Conservation (phyloP, 2,329 filamentous ascomycete genomes). For the Cytospora chrysosperma region DNA sequence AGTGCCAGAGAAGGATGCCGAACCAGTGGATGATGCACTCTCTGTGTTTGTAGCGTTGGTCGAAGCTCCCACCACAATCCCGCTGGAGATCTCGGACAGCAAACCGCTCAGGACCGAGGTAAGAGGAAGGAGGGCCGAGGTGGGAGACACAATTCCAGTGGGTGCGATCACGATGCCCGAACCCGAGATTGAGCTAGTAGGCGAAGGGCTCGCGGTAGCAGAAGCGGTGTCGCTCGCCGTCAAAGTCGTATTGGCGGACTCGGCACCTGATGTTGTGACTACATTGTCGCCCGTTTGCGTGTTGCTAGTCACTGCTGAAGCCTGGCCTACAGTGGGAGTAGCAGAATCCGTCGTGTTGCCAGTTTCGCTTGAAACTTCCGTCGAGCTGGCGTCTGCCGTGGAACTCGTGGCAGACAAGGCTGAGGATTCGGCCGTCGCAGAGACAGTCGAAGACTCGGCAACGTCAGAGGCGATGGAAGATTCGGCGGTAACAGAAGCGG, state of each 20-base stretch:
- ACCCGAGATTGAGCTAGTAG: conserved; percentile 12
- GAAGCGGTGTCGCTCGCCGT: background rate
- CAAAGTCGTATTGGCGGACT: conserved; percentile 10
- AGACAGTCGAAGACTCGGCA: background rate
- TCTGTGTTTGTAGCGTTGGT: conserved; percentile 21
- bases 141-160: conserved; percentile 33
- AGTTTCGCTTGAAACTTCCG: background rate
- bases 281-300: conserved; percentile 8
- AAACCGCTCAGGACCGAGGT: conserved; percentile 27
- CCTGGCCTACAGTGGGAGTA: background rate
- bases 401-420: background rate
- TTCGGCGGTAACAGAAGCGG: background rate
- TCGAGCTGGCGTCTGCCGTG: background rate
- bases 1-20: conserved; percentile 16
- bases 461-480: background rate
- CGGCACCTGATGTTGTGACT: conserved; percentile 6
- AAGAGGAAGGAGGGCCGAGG: conserved; percentile 14
- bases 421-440: background rate
- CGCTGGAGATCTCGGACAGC: conserved; percentile 23
- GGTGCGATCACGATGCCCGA: conserved; percentile 34
- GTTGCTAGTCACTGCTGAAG: background rate
- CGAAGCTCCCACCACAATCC: conserved; percentile 17
- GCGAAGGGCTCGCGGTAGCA: background rate
- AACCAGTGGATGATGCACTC: background rate
- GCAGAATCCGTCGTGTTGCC: background rate